Base-by-base conservation (phyloP, 1,139 yeast genomes). In the Suhomyces taliae region DNA sequence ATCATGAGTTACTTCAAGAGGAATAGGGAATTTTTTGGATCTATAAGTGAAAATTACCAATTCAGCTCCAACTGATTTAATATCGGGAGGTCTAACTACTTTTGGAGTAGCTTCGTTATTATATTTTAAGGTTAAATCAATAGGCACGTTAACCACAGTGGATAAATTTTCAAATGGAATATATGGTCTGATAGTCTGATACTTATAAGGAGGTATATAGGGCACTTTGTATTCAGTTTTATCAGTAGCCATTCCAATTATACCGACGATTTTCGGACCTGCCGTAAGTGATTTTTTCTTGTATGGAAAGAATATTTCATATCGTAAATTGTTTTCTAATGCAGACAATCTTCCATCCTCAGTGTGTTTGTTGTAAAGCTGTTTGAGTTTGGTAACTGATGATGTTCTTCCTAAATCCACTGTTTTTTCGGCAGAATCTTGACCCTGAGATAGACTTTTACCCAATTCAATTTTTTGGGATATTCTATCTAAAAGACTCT, bases 11-110 rank as follows among this genome's bases (percentile, higher is more conserved):
- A 62, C 43, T 40, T 55, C 62, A 15, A 62, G 51, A 4, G 66
- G 64, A 14, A 62, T 60, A 4, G 65, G 61, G 44, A 61, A 60
- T 50, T 61, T 60, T 36, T 54, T 57, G 10, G 64, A 53, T 36
- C 62, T 44, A 39, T 51, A 56, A 1, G 65, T 60, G 37, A 61
- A 50, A 3, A 54, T 51, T 31, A 56, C 56, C 34, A 62, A 44
- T 34, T 61, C 63, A 5, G 56, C 64, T 7, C 52, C 40, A 2
- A 61, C 48, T 5, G 54, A 48, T 27, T 53, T 56, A 41, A 61
- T 50, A 37, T 62, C 66, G 0, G 65, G 65, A 2, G 61, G 60
- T 19, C 48, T 48, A 8, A 40, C 33, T 6, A 45, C 29, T 19
- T 53, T 52, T 8, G 44, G 32, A 7, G 45, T 11, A 4, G 37